A percentile compares a stretch with the other conserved stretches of the same genome.
Conservation (phyloP, 2,329 filamentous ascomycete genomes). For the Lachnellula cervina region DNA sequence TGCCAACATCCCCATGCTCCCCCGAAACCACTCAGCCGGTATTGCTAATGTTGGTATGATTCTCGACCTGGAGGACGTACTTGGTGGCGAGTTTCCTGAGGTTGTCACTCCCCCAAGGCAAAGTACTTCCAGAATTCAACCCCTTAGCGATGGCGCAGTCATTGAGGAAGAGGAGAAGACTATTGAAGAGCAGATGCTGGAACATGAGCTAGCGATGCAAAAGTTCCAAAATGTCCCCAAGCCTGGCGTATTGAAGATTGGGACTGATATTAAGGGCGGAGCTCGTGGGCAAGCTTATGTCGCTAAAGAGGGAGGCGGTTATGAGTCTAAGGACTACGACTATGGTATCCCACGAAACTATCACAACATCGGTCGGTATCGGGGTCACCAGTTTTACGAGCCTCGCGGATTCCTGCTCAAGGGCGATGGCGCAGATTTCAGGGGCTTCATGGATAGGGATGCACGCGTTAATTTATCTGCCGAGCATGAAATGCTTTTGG, state of each 20-base stretch:
- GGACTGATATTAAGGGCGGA: slow-evolving; percentile 12
- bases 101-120: neutral
- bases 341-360: neutral
- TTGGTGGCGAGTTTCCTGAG: neutral
- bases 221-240: slow-evolving; percentile 12
- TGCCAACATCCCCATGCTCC: neutral
- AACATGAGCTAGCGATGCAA: slow-evolving; percentile 8
- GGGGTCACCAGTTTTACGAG: neutral
- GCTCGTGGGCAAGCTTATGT: slow-evolving; percentile 18
- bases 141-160: neutral
- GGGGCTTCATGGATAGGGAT: too few species aligned
- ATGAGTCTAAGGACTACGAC: neutral
- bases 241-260: slow-evolving; percentile 20
- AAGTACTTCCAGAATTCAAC: neutral
- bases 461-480: too few species aligned
- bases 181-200: slow-evolving; percentile 12
- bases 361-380: neutral
- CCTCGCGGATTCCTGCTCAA: neutral
- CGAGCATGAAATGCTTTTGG: neutral
- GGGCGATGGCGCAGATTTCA: too few species aligned
- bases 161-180: slow-evolving; percentile 2
- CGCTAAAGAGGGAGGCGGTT: neutral
- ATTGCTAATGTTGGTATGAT: slow-evolving; percentile 11
- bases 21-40: neutral
- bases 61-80: slow-evolving; percentile 8